Percentiles rank a stretch among this genome's conserved stretches.
Conservation (phyloP, 495 filamentous ascomycete species). For the Tuber brumale region DNA sequence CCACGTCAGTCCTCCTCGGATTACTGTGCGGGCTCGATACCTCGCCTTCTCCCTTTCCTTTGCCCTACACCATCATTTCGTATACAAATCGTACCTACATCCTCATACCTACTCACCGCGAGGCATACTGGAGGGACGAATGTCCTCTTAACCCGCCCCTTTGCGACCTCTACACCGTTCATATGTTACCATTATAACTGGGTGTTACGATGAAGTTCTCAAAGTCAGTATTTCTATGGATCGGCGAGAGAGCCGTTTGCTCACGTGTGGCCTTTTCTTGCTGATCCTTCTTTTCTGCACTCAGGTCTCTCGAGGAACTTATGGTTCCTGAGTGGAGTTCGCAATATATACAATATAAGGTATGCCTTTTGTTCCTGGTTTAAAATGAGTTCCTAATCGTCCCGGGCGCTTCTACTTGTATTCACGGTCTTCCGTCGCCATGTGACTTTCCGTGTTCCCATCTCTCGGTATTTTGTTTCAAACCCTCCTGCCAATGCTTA, state of each 20-base stretch:
- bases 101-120: neutral
- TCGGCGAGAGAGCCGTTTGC: neutral
- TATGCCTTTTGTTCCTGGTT: slow-evolving; percentile 12
- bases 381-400: neutral
- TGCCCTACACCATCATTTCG: neutral
- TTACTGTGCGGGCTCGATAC: neutral
- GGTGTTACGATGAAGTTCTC: slow-evolving; percentile 34
- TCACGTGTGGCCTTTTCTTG: slow-evolving; percentile 7
- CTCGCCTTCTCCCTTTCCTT: neutral
- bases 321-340: slow-evolving; percentile 43
- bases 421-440: neutral
- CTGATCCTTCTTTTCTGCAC: slow-evolving; percentile 11
- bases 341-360: slow-evolving; percentile 42
- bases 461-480: neutral
- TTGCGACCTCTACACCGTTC: neutral
- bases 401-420: neutral
- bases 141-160: neutral
- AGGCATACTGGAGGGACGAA: neutral
- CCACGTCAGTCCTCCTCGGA: neutral
- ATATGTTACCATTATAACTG: neutral
- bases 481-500: slow-evolving; percentile 7
- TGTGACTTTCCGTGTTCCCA: neutral
- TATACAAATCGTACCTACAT: neutral
- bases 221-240: slow-evolving; percentile 27
- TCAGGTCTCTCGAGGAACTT: slow-evolving; percentile 40